A percentile compares a stretch with the other conserved stretches of the same genome.
Conservation (phyloP, 2,329 filamentous ascomycete species). For the Rugonectria rugulosa region DNA sequence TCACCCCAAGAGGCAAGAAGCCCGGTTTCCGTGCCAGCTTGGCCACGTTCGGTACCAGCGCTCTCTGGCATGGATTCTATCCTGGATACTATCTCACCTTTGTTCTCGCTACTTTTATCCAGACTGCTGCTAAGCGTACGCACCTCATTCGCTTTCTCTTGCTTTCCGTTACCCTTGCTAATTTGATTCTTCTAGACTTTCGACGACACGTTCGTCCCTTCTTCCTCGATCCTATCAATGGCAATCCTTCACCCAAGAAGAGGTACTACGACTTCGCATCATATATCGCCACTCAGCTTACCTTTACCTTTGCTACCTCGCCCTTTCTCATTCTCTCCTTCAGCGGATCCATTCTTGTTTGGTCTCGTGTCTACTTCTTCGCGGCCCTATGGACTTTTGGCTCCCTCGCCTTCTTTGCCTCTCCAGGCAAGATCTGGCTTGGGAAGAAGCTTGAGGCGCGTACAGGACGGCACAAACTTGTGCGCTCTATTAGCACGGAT, state of each 20-base stretch:
- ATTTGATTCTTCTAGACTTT: conserved; percentile 66
- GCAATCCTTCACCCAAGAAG: conserved; percentile 73
- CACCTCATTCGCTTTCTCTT: neutral
- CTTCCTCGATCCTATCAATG: conserved; percentile 82
- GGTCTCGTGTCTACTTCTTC: conserved; percentile 91
- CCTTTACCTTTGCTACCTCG: conserved; percentile 81
- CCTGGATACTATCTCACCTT: conserved; percentile 96
- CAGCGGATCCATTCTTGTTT: conserved; percentile 73
- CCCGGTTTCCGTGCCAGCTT: conserved; percentile 94
- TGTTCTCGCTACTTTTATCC: conserved; percentile 86
- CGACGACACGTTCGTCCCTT: conserved; percentile 91
- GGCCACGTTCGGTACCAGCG: conserved; percentile 92
- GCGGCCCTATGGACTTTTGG: conserved; percentile 71
- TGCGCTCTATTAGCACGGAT: conserved; percentile 64
- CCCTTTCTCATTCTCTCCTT: conserved; percentile 88
- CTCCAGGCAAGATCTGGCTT: conserved; percentile 73
- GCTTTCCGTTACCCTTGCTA: conserved; percentile 8
- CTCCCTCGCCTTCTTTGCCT: conserved; percentile 79
- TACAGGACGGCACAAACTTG: conserved; percentile 53
- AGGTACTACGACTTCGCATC: conserved; percentile 85
- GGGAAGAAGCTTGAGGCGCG: conserved; percentile 66
- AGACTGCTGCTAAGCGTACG: conserved; percentile 93
- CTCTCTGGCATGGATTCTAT: conserved; percentile 98
- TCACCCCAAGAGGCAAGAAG: conserved; percentile 94
- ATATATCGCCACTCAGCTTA: conserved; percentile 78